phyloP scores from a whole-genome alignment of 2,329 filamentous ascomycete genomes.

The Sclerotinia subarctica region DNA sequence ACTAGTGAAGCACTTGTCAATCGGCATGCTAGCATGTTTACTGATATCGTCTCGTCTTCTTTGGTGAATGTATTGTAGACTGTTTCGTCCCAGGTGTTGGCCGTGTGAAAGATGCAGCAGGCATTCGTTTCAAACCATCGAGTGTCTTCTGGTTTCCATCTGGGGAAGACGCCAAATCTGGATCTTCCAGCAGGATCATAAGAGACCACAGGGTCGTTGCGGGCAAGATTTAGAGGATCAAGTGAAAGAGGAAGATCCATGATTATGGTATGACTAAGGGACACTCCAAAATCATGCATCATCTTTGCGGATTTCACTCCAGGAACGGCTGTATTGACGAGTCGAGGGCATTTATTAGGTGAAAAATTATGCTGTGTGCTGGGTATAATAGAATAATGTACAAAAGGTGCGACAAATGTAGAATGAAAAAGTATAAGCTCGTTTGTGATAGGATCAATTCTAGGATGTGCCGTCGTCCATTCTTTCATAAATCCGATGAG shows the following conservation, averaged over 20 bases:
- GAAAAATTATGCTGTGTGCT: slow-evolving; percentile 36
- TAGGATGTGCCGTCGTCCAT: slow-evolving; percentile 69
- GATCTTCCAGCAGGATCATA: slow-evolving; percentile 57
- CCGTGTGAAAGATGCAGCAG: slow-evolving; percentile 70
- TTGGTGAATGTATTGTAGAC: slow-evolving; percentile 27
- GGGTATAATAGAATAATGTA: slow-evolving; percentile 62
- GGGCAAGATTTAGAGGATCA: slow-evolving; percentile 58
- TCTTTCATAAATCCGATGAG: slow-evolving; percentile 61
- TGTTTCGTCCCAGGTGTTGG: slow-evolving; percentile 63
- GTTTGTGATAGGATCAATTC: slow-evolving; percentile 60
- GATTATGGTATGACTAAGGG: slow-evolving; percentile 59
- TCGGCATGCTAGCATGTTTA: slow-evolving; percentile 65
- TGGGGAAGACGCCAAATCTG: slow-evolving; percentile 66
- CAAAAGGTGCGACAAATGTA: slow-evolving; percentile 61
- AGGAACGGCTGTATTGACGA: slow-evolving; percentile 54
- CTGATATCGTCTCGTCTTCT: slow-evolving; percentile 41
- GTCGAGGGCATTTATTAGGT: slow-evolving; percentile 30
- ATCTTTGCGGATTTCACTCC: slow-evolving; percentile 63
- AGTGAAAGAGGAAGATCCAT: slow-evolving; percentile 66
- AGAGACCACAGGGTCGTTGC: slow-evolving; percentile 53
- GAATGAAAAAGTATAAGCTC: slow-evolving; percentile 68
- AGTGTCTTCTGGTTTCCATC: slow-evolving; percentile 54
- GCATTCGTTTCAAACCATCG: slow-evolving; percentile 66
- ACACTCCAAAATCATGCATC: slow-evolving; percentile 76
- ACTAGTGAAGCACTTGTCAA: slow-evolving; percentile 63